Evolutionary conservation across 1,284 basidiomycete species (phyloP), one percentile per base, ranked within the genome.

Genomic region (Ustilago sp.): DNA sequence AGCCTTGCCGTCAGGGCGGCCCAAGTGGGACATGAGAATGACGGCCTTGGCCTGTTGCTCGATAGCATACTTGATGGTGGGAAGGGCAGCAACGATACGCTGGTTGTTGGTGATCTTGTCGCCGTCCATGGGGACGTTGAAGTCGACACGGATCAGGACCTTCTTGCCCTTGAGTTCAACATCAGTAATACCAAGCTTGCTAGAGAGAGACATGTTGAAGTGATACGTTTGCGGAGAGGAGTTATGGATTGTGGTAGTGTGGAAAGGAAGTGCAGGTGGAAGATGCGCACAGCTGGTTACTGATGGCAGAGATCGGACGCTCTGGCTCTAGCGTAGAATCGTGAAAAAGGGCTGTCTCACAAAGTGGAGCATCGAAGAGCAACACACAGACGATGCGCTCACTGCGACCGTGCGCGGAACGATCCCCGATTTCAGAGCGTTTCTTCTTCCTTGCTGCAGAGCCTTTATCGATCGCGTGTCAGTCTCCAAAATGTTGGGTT

Each of bases 1-100:
- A 72, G 91, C 90, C 86, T 94, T 93, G 84, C 97, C 96, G 87
- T 99, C 94, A 23, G 96, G 97, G 77, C 97, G 93, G 57, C 96
- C 97, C 74, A 99, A 91, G 88, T 99, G 96, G 83, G 95, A 98
- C 94, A 98, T 98, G 86, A 99, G 91, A 81, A 95, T 90, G 86
- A 98, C 91, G 62, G 90, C 89, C 82, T 91, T 90, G 73, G 95
- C 94, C 74, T 92, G 93, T 80, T 94, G 90, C 61, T 95, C 92
- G 75, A 98, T 89, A 34, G 96, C 94, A 88, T 96, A 95, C 88
- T 94, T 91, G 88, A 99, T 93, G 43, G 96, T 98, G 48, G 97
- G 97, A 65, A 99, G 89, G 43, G 96, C 96, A 52, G 95, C 96
- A 52, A 94, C 92, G 88, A 99, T 97, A 87, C 96, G 93, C 94